Base-by-base conservation (phyloP, 2,329 filamentous ascomycete genomes). In the Mycogone perniciosa region DNA sequence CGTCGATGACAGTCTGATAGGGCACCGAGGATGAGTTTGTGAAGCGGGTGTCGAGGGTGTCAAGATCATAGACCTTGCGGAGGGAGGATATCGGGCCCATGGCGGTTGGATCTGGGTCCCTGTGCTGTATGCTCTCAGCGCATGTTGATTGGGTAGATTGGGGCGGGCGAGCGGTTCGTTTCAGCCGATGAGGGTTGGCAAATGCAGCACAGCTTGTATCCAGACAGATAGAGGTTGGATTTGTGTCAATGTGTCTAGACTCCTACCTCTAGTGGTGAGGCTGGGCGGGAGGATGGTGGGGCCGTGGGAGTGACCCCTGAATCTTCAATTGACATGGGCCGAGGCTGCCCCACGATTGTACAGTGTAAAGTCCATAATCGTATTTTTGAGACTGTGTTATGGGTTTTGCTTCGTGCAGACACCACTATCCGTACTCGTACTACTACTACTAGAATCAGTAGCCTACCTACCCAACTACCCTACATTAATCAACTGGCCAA, bases 21-120 rank as follows among this genome's bases (percentile, higher is more conserved):
- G 89, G 81, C 26, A 82, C 82, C 29, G 77, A 80, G 31, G 89
- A 82, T 8, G 88, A 77, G 47, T 78, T 85, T 30, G 84, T 85
- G 67, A 95, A 79, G 57, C 76, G 73, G 51, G 76, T 79, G 66
- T 79, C 76, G 64, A 84, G 72, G 11, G 80, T 84, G 59, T 85
- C 79, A 54, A 83, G 75, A 56, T 79, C 77, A 71, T 87, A 88
- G 62, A 86, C 77, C 55, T 67, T 71, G 56, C 68, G 63, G 44
- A 77, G 59, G 58, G 71, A 74, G 54, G 72, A 70, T 53, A 71
- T 49, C 55, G 67, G 57, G 57, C 70, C 69, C 73, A 77, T 76
- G 58, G 59, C 62, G 61, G 50, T 45, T 46, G 50, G 44, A 26
- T 44, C 34, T 11, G 46, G 46, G 52, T 51, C 46, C 13, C 41